A percentile compares a stretch with the other conserved stretches of the same genome.
Evolutionary conservation across 495 filamentous ascomycete species (phyloP).

Genomic region (Xylaria castorea): DNA sequence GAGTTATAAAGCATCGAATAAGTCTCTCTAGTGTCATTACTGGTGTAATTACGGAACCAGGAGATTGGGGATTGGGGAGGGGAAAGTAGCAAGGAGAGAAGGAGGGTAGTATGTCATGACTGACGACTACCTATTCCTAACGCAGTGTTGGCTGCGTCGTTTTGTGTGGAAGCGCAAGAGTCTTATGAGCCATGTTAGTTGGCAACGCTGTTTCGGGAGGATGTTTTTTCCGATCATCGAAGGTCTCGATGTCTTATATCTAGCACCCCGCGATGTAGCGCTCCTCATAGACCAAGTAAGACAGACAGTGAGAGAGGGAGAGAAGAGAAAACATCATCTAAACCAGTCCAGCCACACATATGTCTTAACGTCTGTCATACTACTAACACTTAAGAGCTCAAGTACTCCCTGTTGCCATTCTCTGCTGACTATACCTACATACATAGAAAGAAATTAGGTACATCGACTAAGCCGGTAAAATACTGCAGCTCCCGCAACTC

Average conservation of each 20-base stretch:
- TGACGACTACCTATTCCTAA: not conserved
- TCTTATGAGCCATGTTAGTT: not conserved
- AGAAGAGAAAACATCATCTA: not conserved
- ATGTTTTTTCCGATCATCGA: not conserved
- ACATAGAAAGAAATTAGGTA: not conserved
- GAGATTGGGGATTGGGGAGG: not conserved
- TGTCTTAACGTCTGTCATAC: not conserved
- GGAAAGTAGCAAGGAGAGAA: not conserved
- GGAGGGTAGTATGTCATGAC: not conserved
- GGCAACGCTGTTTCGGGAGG: not conserved
- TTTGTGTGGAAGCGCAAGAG: not conserved
- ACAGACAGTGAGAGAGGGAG: not conserved
- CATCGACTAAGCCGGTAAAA: not conserved
- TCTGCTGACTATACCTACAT: not conserved
- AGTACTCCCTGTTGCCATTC: not conserved
- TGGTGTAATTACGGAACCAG: not conserved
- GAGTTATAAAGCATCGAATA: not conserved
- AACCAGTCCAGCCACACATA: not conserved
- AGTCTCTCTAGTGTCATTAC: conserved; percentile 9
- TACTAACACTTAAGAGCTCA: not conserved
- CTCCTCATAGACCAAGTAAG: not conserved
- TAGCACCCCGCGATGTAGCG: not conserved
- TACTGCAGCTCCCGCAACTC: not conserved
- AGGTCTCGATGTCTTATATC: not conserved
- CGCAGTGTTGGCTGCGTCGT: not conserved